Evolutionary conservation across 768 basidiomycete genomes (phyloP), one percentile per base, ranked within the genome.

Genomic region (Lentinula edodes): DNA sequence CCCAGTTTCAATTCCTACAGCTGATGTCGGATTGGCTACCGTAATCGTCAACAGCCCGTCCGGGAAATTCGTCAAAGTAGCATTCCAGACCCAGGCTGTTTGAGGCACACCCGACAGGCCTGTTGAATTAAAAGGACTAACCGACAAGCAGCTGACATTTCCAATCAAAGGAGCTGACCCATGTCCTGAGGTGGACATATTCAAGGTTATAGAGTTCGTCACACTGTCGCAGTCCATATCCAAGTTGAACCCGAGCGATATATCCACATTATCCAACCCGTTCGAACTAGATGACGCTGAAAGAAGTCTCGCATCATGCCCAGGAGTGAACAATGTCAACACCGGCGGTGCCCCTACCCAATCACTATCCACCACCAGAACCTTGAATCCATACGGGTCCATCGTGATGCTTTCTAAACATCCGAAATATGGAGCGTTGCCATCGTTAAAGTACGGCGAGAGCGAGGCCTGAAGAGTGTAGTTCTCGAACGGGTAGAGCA

Each of bases 401-500:
- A 96, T 79, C 2, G 82, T 83, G 68, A 96, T 64, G 15, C 67
- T 72, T 1, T 74, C 73, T 46, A 96, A 71, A 78, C 95, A 96
- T 2, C 95, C 95, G 60, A 82, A 82, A 71, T 70, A 93, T 3
- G 90, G 90, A 0, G 86, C 79, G 12, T 69, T 69, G 28, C 78
- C 74, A 66, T 91, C 78, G 60, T 78, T 78, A 69, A 80, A 80
- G 74, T 83, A 92, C 1, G 89, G 80, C 13, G 83, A 80, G 5
- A 77, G 72, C 1, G 94, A 95, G 52, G 86, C 80, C 56, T 80
- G 67, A 42, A 96, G 84, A 0, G 76, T 80, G 70, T 91, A 87
- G n/a, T 69, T 79, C 68, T 97, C 95, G 72, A 87, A 96, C 6
- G 95, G 95, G 41, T 85, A 81, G 61, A 97, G 80, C 35, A 96